phyloP scores from a whole-genome alignment of 495 filamentous ascomycete species.

The Pyronema domesticum region DNA sequence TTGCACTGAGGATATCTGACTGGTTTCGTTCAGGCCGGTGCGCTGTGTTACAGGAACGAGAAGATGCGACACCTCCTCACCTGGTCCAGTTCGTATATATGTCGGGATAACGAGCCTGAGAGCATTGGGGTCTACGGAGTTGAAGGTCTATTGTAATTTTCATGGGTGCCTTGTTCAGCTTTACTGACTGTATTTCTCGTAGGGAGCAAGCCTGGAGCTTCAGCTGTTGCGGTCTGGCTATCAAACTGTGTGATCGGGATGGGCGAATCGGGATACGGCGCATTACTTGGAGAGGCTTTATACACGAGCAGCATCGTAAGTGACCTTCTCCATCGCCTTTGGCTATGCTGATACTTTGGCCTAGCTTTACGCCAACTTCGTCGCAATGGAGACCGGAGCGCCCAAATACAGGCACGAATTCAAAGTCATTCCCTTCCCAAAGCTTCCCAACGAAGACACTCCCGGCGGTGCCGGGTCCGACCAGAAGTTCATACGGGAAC shows the following conservation, averaged over 20 bases:
- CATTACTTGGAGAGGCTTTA: slow-evolving; percentile 3
- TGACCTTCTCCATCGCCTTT: not conserved
- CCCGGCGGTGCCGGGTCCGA: slow-evolving; percentile 23
- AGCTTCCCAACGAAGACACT: slow-evolving; percentile 27
- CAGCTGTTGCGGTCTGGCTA: slow-evolving; percentile 2
- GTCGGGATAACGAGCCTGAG: slow-evolving; percentile 19
- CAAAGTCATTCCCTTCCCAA: slow-evolving; percentile 30
- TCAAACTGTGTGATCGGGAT: slow-evolving; percentile 9
- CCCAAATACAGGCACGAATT: slow-evolving; percentile 19
- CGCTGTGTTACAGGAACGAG: slow-evolving; percentile 30
- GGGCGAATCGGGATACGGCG: slow-evolving; percentile 5
- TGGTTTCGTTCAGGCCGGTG: slow-evolving; percentile 26
- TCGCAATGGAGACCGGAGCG: too few species aligned
- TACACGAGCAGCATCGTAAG: slow-evolving; percentile 7
- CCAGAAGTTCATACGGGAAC: slow-evolving; percentile 27
- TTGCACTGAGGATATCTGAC: too few species aligned
- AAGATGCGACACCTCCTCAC: slow-evolving; percentile 32
- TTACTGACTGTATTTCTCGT: too few species aligned
- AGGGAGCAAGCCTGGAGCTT: slow-evolving; percentile 9
- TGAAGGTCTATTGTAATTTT: too few species aligned
- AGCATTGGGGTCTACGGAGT: slow-evolving; percentile 33
- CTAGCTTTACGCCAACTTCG: slow-evolving; percentile 31
- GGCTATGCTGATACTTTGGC: not conserved
- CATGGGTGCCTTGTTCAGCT: too few species aligned
- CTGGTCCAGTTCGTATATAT: slow-evolving; percentile 30